phyloP scores from a whole-genome alignment of 1,284 basidiomycete species.

The Moesziomyces parantarcticus region DNA sequence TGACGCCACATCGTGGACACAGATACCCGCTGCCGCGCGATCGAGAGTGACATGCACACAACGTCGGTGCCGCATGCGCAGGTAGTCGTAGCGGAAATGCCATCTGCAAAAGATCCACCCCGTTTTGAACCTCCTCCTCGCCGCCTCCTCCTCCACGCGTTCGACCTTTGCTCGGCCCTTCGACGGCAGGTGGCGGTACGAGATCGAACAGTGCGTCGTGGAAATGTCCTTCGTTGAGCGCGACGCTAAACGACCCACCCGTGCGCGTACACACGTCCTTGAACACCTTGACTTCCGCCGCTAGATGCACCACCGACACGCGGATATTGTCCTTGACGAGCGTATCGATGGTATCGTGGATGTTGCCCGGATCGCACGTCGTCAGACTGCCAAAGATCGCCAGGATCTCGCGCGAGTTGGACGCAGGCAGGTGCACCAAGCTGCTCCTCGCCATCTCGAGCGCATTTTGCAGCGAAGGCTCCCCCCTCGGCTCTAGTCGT shows the following conservation, averaged over 20 bases:
- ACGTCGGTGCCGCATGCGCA: conserved; percentile 50
- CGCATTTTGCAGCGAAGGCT: conserved; percentile 95
- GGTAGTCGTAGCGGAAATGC: conserved; percentile 77
- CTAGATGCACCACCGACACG: conserved; percentile 88
- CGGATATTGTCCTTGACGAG: conserved; percentile 83
- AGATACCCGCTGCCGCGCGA: conserved; percentile 81
- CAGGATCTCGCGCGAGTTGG: conserved; percentile 93
- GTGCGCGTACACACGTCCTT: conserved; percentile 74
- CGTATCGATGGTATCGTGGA: conserved; percentile 86
- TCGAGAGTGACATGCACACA: conserved; percentile 90
- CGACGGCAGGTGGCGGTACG: conserved; percentile 77
- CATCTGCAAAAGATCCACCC: conserved; percentile 90
- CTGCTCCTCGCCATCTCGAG: conserved; percentile 80
- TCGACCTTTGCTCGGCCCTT: conserved; percentile 18
- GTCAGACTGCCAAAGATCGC: conserved; percentile 94
- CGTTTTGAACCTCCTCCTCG: conserved; percentile 27
- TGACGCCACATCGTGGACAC: conserved; percentile 89
- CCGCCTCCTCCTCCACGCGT: conserved; percentile 13
- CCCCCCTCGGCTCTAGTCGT: conserved; percentile 87
- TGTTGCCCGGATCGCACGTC: conserved; percentile 95
- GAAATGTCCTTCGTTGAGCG: conserved; percentile 95
- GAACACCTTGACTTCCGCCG: conserved; percentile 96
- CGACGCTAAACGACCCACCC: conserved; percentile 76
- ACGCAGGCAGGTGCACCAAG: conserved; percentile 82
- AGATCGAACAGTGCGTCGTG: conserved; percentile 93